Evolutionary conservation across 2,329 filamentous ascomycete genomes (phyloP).

Genomic region (Geosmithia flava): DNA sequence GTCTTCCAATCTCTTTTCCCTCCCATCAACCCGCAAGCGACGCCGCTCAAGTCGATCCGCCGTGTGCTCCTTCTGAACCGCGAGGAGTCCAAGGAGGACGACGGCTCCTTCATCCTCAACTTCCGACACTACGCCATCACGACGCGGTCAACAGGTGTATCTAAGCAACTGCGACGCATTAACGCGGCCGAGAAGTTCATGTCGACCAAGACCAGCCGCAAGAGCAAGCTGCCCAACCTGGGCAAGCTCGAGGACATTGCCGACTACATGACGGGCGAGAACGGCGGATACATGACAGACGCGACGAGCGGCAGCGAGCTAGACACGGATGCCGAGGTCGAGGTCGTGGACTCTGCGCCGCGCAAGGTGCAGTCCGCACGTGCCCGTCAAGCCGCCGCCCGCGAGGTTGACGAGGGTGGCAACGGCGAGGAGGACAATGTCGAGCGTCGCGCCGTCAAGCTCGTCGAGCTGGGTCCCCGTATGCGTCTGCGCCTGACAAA

Average conservation of each 20-base stretch:
- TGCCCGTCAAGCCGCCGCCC: conserved; percentile 27
- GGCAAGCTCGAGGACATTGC: conserved; percentile 86
- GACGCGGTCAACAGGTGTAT: conserved; percentile 73
- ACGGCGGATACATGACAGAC: conserved; percentile 75
- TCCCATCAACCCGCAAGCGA: conserved; percentile 84
- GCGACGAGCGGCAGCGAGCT: conserved; percentile 76
- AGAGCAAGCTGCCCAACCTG: conserved; percentile 70
- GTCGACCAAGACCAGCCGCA: conserved; percentile 45
- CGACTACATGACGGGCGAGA: conserved; percentile 83
- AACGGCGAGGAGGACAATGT: conserved; percentile 41
- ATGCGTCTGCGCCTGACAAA: conserved; percentile 86
- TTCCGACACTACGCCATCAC: conserved; percentile 93
- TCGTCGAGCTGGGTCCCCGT: conserved; percentile 83
- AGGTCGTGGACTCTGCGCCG: conserved; percentile 57
- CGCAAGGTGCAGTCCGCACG: conserved; percentile 49
- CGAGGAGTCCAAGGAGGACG: conserved; percentile 46
- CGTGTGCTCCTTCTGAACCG: conserved; percentile 85
- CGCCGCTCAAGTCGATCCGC: conserved; percentile 82
- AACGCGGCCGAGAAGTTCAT: conserved; percentile 76
- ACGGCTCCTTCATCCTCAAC: conserved; percentile 69
- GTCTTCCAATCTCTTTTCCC: conserved; percentile 96
- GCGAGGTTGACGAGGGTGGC: conserved; percentile 30
- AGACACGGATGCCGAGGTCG: conserved; percentile 92
- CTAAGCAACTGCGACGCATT: conserved; percentile 70
- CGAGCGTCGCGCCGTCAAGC: conserved; percentile 78